A percentile compares a stretch with the other conserved stretches of the same genome.
Conservation (phyloP, 176 grass and related monocot genomes). For the Carex kokanica region DNA sequence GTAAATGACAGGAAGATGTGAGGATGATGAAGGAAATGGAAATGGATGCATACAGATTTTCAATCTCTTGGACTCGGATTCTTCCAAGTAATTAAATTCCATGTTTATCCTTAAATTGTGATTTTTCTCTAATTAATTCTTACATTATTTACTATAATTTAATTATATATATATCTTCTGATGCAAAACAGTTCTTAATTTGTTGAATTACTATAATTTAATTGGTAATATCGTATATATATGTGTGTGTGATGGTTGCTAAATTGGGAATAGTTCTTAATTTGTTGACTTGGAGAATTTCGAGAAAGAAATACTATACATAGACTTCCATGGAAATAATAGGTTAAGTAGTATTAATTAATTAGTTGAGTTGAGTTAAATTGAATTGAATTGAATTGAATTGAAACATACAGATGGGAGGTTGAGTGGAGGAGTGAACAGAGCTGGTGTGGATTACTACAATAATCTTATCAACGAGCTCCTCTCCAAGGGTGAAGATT, state of each 20-base stretch:
- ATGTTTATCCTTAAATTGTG: not conserved
- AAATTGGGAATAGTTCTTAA: not conserved
- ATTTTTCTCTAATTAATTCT: not conserved
- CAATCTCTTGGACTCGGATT: constrained; percentile 65
- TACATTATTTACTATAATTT: no score
- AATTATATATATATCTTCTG: no score
- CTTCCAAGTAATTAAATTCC: constrained; percentile 52
- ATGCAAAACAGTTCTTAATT: no score
- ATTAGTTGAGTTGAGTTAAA: not conserved
- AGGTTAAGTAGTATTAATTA: no score
- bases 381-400: not conserved
- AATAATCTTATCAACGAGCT: constrained; percentile 54
- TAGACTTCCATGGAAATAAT: no score
- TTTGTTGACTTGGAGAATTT: no score
- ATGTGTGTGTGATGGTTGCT: not conserved
- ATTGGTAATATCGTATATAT: not conserved
- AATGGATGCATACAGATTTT: constrained; percentile 58
- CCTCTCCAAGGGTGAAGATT: not conserved
- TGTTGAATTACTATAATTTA: no score
- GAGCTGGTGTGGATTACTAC: constrained; percentile 47
- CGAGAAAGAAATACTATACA: no score
- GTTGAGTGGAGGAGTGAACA: constrained; percentile 48
- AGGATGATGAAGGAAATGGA: constrained; percentile 58
- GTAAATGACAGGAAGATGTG: constrained; percentile 52
- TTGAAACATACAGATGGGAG: constrained; percentile 42